Conservation (phyloP, 1,284 basidiomycete genomes). For the Ceratobasidium sp. region DNA sequence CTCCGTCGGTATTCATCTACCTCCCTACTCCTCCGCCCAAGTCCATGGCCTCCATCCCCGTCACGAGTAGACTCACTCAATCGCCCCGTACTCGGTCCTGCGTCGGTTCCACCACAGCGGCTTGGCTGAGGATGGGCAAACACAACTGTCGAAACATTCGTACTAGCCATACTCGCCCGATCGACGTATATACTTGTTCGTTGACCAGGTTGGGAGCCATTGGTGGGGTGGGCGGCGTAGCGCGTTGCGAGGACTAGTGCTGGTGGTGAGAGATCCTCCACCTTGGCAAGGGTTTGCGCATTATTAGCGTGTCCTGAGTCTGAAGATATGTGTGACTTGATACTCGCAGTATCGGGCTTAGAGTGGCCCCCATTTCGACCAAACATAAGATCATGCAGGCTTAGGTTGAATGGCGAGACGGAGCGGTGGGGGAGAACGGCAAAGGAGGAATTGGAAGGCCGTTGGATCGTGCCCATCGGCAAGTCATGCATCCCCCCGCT, state of each 20-base stretch:
- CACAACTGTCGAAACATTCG: constrained; percentile 10
- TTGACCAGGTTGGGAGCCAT: background rate
- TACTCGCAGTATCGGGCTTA: background rate
- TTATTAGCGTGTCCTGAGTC: constrained; percentile 2
- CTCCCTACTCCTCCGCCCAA: background rate
- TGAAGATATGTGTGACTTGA: constrained; percentile 5
- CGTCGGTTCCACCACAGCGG: background rate
- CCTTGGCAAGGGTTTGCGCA: background rate
- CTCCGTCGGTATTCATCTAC: background rate
- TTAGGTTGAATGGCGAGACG: constrained; percentile 11
- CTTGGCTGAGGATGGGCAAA: background rate
- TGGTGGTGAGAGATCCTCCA: background rate
- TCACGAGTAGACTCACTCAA: too few species aligned
- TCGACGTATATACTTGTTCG: constrained; percentile 19
- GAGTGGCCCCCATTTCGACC: background rate
- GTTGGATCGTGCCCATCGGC: constrained; percentile 12
- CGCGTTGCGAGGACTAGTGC: constrained; percentile 8
- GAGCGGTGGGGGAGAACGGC: background rate
- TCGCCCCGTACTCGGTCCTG: too few species aligned
- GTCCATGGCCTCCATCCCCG: background rate
- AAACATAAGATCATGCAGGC: constrained; percentile 2
- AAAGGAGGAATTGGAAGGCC: background rate
- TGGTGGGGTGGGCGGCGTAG: background rate
- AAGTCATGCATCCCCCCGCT: too few species aligned
- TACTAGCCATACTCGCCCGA: background rate